Conservation (phyloP, 2,329 filamentous ascomycete species). For the Fusarium falciforme region DNA sequence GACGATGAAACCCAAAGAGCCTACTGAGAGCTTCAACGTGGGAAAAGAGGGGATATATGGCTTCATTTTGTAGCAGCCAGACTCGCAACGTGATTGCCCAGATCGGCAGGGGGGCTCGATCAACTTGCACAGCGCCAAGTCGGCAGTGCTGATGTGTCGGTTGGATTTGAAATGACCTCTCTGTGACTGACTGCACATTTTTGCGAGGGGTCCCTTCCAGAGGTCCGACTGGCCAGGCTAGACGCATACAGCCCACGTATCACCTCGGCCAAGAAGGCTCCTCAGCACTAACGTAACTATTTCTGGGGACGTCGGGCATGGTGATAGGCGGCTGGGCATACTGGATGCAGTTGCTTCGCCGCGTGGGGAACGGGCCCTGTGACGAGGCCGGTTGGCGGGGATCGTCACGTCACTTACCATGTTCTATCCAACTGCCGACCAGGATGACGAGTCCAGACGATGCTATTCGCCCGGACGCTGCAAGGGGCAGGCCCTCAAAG, state of each 20-base stretch:
- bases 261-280: constrained; percentile 7
- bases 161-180: constrained; percentile 23
- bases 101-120: constrained; percentile 24
- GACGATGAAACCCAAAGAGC: background rate
- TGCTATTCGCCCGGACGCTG: constrained; percentile 13
- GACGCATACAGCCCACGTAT: constrained; percentile 1
- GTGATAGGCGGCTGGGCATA: constrained; percentile 29
- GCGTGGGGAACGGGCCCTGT: constrained; percentile 18
- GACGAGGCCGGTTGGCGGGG: constrained; percentile 1
- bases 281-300: constrained; percentile 11
- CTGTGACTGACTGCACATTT: background rate
- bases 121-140: constrained; percentile 19
- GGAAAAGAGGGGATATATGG: constrained; percentile 8
- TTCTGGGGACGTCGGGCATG: constrained; percentile 11
- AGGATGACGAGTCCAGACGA: constrained; percentile 18
- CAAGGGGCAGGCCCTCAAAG: constrained; percentile 19
- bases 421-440: constrained; percentile 33
- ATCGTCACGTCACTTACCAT: constrained; percentile 6
- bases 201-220: background rate
- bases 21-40: background rate
- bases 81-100: background rate
- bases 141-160: constrained; percentile 23
- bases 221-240: background rate
- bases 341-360: constrained; percentile 26
- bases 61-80: constrained; percentile 30